phyloP scores from a whole-genome alignment of 345 rosid genomes.

The Mercurialis annua region DNA sequence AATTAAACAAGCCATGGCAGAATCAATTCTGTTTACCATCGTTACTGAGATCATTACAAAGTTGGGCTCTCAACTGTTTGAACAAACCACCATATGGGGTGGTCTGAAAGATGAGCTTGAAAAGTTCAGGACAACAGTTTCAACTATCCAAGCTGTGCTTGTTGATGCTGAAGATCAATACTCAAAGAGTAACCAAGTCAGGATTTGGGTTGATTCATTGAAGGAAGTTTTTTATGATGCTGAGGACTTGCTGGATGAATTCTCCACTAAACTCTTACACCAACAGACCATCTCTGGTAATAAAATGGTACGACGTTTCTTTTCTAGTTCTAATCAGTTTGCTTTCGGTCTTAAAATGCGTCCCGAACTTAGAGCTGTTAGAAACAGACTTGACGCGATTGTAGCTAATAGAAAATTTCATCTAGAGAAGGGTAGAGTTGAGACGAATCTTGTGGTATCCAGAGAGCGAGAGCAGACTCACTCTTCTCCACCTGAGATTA shows the following conservation, averaged over 20 bases:
- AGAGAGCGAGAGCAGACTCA: too few species aligned
- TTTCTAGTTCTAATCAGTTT: slow-evolving; percentile 12
- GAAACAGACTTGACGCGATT: too few species aligned
- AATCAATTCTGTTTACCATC: slow-evolving; percentile 5
- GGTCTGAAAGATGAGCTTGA: neutral
- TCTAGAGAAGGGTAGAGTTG: too few species aligned
- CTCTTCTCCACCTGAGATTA: too few species aligned
- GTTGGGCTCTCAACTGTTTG: neutral
- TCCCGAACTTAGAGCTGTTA: too few species aligned
- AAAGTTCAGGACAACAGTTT: neutral
- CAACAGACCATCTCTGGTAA: too few species aligned
- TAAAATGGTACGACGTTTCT: slow-evolving; percentile 1
- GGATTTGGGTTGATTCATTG: slow-evolving; percentile 27
- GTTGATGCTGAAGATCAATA: slow-evolving; percentile 1
- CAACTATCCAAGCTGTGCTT: slow-evolving; percentile 4
- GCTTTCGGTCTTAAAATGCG: slow-evolving; percentile 4
- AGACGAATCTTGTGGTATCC: too few species aligned
- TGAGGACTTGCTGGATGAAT: too few species aligned
- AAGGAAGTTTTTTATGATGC: slow-evolving; percentile 31
- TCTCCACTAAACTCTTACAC: neutral
- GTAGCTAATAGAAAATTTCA: too few species aligned
- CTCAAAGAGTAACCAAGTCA: neutral
- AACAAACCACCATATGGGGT: neutral
- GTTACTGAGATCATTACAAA: neutral
- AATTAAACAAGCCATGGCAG: slow-evolving; percentile 16